phyloP scores from a whole-genome alignment of 148 eudicot genomes.

The Camellia lanceoleosa region DNA sequence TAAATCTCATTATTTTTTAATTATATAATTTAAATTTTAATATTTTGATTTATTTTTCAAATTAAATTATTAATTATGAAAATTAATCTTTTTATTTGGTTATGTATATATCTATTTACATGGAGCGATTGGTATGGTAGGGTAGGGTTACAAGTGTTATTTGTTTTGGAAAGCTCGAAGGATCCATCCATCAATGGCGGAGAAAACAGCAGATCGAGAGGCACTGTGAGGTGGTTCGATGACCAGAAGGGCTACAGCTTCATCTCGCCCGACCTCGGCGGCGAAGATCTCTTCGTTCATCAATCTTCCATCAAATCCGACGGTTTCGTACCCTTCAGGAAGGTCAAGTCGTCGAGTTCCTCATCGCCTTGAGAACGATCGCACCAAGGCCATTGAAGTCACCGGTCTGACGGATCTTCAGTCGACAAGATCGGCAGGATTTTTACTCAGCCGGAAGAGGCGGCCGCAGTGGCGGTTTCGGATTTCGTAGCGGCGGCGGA shows the following conservation, averaged over 20 bases:
- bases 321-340: slow-evolving; percentile 50
- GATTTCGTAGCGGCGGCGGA: slow-evolving; percentile 14
- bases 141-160: slow-evolving; percentile 3
- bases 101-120: no score
- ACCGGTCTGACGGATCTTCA: slow-evolving; percentile 44
- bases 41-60: no score
- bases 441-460: slow-evolving; percentile 29
- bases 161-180: neutral
- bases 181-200: slow-evolving; percentile 30
- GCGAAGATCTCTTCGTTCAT: slow-evolving; percentile 72
- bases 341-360: slow-evolving; percentile 57
- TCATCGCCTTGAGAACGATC: slow-evolving; percentile 30
- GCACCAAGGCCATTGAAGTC: slow-evolving; percentile 60
- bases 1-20: no score
- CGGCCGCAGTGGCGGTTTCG: slow-evolving; percentile 20
- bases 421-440: slow-evolving; percentile 11
- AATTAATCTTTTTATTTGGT: no score
- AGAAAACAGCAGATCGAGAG: slow-evolving; percentile 26
- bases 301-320: slow-evolving; percentile 57
- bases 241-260: slow-evolving; percentile 69
- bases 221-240: slow-evolving; percentile 49
- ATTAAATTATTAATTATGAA: no score
- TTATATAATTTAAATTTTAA: no score
- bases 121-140: no score
- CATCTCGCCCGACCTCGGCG: slow-evolving; percentile 53